Percentiles rank a stretch among this genome's conserved stretches.
Evolutionary conservation across 2,329 filamentous ascomycete genomes (phyloP).

Genomic region (Tolypocladium capitatum): DNA sequence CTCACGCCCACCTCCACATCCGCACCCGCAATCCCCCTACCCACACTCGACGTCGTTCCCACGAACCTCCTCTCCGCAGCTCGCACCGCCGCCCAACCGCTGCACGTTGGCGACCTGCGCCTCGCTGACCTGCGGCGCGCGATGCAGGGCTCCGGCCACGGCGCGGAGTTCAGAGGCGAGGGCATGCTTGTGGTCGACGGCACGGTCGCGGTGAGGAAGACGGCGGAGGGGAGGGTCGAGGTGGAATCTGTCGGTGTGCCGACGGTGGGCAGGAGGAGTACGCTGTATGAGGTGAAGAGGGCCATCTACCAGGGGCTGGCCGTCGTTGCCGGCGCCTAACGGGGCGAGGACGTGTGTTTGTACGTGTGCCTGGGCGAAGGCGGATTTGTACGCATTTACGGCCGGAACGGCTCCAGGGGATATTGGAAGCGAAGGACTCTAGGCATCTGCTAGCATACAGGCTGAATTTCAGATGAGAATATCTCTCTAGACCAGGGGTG

Average conservation of each 20-base stretch:
- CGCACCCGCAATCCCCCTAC: slow-evolving; percentile 20
- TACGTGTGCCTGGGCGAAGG: background rate
- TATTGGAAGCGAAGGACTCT: background rate
- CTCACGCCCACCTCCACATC: slow-evolving; percentile 2
- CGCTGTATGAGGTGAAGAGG: slow-evolving; percentile 76
- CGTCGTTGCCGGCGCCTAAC: slow-evolving; percentile 65
- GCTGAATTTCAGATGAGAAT: background rate
- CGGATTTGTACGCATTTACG: background rate
- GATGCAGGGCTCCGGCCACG: slow-evolving; percentile 71
- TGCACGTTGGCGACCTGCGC: slow-evolving; percentile 87
- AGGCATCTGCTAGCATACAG: background rate
- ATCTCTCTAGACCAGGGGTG: background rate
- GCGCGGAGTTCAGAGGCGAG: slow-evolving; percentile 85
- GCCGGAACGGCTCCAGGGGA: background rate
- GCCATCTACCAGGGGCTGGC: slow-evolving; percentile 92
- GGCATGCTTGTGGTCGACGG: slow-evolving; percentile 84
- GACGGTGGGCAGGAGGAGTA: slow-evolving; percentile 33
- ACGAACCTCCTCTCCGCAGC: slow-evolving; percentile 55
- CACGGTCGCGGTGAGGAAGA: slow-evolving; percentile 78
- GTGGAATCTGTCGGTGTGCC: slow-evolving; percentile 59
- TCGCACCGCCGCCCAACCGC: slow-evolving; percentile 66
- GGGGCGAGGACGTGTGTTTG: background rate
- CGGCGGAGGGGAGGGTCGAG: slow-evolving; percentile 73
- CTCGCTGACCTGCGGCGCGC: slow-evolving; percentile 77
- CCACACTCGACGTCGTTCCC: slow-evolving; percentile 41